A percentile compares a stretch with the other conserved stretches of the same genome.
These are phyloP conservation scores for Senna siamea DNA, from an alignment of 306 rosid species.

Conservation along the genomic window DNA sequence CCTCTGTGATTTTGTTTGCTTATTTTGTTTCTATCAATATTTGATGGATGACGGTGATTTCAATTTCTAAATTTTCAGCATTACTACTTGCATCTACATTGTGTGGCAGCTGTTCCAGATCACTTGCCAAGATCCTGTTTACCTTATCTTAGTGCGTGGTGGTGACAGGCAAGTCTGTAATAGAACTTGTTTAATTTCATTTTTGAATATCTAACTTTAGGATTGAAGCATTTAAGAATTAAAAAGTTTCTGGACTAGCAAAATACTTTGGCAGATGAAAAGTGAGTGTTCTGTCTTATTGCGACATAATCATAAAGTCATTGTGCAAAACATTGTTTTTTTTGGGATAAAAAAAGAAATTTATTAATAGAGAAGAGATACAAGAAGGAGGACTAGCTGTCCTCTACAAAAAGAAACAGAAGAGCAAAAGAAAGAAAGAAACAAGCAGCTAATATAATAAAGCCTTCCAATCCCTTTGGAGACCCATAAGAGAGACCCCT, in stretches of 20 bases:
- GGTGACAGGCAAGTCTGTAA: constrained; percentile 66
- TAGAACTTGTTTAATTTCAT: constrained; percentile 8
- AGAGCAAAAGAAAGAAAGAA: too few species aligned
- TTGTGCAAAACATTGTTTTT: too few species aligned
- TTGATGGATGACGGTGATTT: constrained; percentile 34
- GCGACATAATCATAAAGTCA: background rate
- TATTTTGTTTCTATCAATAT: background rate
- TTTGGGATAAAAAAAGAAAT: too few species aligned
- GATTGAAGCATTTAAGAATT: background rate
- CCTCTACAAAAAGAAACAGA: too few species aligned
- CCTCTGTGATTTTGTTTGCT: background rate
- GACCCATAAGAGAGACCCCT: too few species aligned
- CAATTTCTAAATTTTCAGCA: constrained; percentile 50
- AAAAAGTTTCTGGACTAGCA: constrained; percentile 6
- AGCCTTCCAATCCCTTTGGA: too few species aligned
- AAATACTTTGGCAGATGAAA: background rate
- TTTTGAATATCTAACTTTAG: constrained; percentile 18
- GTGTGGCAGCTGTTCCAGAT: constrained; percentile 65
- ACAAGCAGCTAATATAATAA: too few species aligned
- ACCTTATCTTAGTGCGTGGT: constrained; percentile 55
- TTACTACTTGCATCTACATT: constrained; percentile 63
- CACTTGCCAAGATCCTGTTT: constrained; percentile 66
- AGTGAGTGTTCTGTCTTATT: constrained; percentile 16
- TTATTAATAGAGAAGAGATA: too few species aligned
- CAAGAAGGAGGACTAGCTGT: too few species aligned